A percentile compares a stretch with the other conserved stretches of the same genome.
Conservation (phyloP, 1,284 basidiomycete genomes). For the Irpex lacteus region DNA sequence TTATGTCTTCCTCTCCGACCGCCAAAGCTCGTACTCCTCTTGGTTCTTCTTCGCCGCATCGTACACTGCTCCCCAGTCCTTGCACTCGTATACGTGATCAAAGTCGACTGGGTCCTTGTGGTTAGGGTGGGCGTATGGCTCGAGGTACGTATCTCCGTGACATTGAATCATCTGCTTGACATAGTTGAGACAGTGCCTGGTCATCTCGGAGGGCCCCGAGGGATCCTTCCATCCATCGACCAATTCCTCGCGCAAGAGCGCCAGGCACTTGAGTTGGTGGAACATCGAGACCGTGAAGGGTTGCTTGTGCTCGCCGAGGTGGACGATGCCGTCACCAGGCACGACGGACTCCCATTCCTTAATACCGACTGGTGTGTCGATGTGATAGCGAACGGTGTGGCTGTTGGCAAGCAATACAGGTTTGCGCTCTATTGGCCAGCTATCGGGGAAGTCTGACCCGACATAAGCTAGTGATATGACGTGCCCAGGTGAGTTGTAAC, state of each 20-base stretch:
- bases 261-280: constrained; percentile 18
- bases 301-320: constrained; percentile 8
- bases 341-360: constrained; percentile 13
- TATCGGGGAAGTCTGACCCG: constrained; percentile 13
- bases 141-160: constrained; percentile 10
- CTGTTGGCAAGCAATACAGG: constrained; percentile 6
- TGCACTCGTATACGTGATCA: constrained; percentile 4
- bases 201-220: constrained; percentile 1
- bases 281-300: constrained; percentile 14
- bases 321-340: constrained; percentile 10
- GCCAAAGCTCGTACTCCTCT: constrained; percentile 1
- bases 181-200: constrained; percentile 17
- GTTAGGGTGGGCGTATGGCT: constrained; percentile 11
- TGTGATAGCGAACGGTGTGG: constrained; percentile 11
- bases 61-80: constrained; percentile 9
- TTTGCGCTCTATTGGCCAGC: constrained; percentile 8
- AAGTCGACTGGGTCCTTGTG: constrained; percentile 11
- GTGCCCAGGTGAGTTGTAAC: background rate
- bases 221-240: constrained; percentile 4
- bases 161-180: constrained; percentile 16
- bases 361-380: constrained; percentile 13
- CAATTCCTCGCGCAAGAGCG: constrained; percentile 12
- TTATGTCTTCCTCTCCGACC: background rate
- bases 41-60: constrained; percentile 8
- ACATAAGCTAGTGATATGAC: constrained; percentile 8